phyloP scores from a whole-genome alignment of 257 asterid genomes.

The Solanum boliviense region DNA sequence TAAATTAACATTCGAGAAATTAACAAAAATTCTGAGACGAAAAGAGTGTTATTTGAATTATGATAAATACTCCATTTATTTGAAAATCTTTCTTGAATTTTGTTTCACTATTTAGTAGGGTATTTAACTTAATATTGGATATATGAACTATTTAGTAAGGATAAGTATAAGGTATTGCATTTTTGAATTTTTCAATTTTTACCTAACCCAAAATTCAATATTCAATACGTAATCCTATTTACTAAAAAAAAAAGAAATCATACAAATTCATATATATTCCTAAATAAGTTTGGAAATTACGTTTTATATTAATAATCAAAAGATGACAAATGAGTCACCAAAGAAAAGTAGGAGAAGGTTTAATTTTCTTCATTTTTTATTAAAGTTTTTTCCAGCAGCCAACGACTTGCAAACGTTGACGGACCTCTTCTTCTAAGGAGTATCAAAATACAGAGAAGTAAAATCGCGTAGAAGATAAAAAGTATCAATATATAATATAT shows the following conservation, averaged over 20 bases:
- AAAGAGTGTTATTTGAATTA: neutral
- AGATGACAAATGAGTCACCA: neutral
- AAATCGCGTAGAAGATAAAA: too few species aligned
- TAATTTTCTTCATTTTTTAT: neutral
- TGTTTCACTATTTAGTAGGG: neutral
- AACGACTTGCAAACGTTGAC: neutral
- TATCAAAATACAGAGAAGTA: too few species aligned
- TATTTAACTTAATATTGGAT: neutral
- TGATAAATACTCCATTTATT: neutral
- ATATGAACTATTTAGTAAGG: neutral
- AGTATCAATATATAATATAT: too few species aligned
- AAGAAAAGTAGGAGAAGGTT: neutral
- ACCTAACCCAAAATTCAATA: neutral
- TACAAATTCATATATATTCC: neutral
- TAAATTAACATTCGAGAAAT: neutral
- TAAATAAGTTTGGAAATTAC: neutral
- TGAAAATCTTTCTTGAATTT: neutral
- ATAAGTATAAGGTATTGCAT: neutral
- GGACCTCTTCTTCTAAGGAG: neutral
- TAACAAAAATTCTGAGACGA: fast-evolving
- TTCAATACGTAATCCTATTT: too few species aligned
- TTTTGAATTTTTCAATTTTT: neutral
- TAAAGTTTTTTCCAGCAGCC: neutral
- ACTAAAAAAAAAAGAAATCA: too few species aligned
- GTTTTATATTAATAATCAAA: neutral